These are phyloP conservation scores for Malus hybrid DNA, from an alignment of 331 rosid genomes.

Conservation along the genomic window DNA sequence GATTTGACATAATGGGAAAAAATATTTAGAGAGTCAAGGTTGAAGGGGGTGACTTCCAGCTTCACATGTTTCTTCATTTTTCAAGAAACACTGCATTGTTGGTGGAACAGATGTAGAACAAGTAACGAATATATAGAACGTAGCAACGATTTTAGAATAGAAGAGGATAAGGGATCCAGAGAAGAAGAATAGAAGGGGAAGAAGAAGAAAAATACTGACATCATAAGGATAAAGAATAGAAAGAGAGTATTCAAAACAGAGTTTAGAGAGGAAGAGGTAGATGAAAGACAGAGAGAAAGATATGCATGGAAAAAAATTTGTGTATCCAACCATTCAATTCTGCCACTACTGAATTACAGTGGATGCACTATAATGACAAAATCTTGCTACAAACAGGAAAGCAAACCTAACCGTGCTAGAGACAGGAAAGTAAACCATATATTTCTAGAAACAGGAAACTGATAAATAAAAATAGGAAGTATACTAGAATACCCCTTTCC, in stretches of 20 bases:
- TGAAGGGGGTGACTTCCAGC: neutral
- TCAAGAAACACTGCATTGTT: neutral
- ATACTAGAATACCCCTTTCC: no score
- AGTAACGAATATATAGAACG: neutral
- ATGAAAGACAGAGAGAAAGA: neutral
- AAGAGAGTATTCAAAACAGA: neutral
- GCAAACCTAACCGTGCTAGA: no score
- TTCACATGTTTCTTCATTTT: neutral
- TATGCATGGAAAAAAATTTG: no score
- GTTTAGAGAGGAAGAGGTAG: neutral
- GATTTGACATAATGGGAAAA: neutral
- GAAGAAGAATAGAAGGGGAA: neutral
- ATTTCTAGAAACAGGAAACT: no score
- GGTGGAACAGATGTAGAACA: neutral
- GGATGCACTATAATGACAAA: neutral
- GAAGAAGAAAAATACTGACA: neutral
- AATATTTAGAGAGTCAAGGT: neutral
- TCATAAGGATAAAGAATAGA: neutral
- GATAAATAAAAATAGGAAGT: no score
- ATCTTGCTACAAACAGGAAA: no score
- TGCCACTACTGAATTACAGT: neutral
- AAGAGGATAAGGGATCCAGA: neutral
- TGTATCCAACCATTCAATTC: neutral
- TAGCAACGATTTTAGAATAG: neutral
- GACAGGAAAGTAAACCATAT: no score